Evolutionary conservation across 768 basidiomycete species (phyloP).

Genomic region (Rhizopogon sp.): DNA sequence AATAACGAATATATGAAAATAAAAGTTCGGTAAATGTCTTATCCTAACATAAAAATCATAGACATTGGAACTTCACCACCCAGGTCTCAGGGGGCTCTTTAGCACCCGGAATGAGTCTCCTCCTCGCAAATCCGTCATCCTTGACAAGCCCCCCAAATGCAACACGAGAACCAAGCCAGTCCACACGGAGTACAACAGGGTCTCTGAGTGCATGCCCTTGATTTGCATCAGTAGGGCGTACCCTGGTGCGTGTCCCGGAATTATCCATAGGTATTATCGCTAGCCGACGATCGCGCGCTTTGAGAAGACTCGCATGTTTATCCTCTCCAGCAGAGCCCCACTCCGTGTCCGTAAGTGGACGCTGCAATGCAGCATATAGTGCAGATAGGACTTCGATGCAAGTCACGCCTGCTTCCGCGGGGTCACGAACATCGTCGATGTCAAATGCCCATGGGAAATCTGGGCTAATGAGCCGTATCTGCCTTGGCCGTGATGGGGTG

Average conservation of each 20-base stretch:
- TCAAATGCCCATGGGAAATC: constrained; percentile 8
- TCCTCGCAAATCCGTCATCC: constrained; percentile 2
- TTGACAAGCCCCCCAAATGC: constrained; percentile 5
- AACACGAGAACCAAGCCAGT: constrained; percentile 5
- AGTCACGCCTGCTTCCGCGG: background rate
- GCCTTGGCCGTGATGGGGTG: background rate
- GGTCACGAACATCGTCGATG: background rate
- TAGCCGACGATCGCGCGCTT: constrained; percentile 1
- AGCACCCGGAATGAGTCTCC: constrained; percentile 5
- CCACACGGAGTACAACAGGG: constrained; percentile 3
- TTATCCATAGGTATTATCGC: background rate
- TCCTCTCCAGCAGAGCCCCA: constrained; percentile 1
- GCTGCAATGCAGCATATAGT: constrained; percentile 2
- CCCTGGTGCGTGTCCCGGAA: background rate
- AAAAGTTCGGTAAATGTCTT: too few species aligned
- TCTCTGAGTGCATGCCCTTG: background rate
- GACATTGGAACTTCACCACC: constrained; percentile 4
- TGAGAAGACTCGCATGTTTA: background rate
- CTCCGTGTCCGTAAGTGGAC: constrained; percentile 4
- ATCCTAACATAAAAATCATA: background rate
- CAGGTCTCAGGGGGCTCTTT: constrained; percentile 2
- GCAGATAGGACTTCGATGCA: constrained; percentile 4
- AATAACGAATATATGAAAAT: too few species aligned
- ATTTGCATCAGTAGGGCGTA: background rate
- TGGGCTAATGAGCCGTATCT: constrained; percentile 3